Conservation (phyloP, 2,329 filamentous ascomycete species). For the Rutstroemia sydowiana region DNA sequence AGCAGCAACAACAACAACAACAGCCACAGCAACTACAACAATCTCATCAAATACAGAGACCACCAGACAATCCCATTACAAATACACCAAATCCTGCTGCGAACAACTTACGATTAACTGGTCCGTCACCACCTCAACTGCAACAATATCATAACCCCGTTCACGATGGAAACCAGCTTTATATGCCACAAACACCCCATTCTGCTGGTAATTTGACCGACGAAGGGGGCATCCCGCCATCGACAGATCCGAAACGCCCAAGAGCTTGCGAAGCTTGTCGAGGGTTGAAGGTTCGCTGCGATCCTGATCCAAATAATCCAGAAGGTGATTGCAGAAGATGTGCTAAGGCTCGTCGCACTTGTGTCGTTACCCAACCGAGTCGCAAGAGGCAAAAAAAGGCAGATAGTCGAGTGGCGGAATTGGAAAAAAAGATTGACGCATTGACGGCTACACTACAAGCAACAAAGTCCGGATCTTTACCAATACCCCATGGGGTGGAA, state of each 20-base stretch:
- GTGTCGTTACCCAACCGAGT: conserved; percentile 34
- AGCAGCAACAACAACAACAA: neutral
- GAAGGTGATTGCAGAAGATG: conserved; percentile 35
- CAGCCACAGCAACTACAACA: neutral
- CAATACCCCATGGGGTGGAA: conserved; percentile 7
- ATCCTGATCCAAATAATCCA: conserved; percentile 30
- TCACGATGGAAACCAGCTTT: conserved; percentile 11
- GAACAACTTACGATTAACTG: conserved; percentile 5
- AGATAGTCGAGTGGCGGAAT: conserved; percentile 37
- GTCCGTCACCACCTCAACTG: conserved; percentile 4
- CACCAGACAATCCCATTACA: neutral
- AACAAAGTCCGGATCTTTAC: conserved; percentile 18
- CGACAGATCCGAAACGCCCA: conserved; percentile 29
- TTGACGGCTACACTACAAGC: conserved; percentile 33
- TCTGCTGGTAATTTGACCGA: conserved; percentile 14
- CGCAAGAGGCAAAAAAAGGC: conserved; percentile 39
- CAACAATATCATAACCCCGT: conserved; percentile 10
- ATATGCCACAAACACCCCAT: conserved; percentile 23
- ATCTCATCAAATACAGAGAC: conserved; percentile 1
- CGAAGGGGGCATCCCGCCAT: conserved; percentile 17
- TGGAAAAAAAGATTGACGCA: conserved; percentile 37
- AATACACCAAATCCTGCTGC: conserved; percentile 5
- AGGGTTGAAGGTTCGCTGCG: conserved; percentile 36
- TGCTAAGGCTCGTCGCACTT: conserved; percentile 32
- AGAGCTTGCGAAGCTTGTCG: conserved; percentile 38